Conservation (phyloP, 2,329 filamentous ascomycete species). For the Stromatinia cepivora region DNA sequence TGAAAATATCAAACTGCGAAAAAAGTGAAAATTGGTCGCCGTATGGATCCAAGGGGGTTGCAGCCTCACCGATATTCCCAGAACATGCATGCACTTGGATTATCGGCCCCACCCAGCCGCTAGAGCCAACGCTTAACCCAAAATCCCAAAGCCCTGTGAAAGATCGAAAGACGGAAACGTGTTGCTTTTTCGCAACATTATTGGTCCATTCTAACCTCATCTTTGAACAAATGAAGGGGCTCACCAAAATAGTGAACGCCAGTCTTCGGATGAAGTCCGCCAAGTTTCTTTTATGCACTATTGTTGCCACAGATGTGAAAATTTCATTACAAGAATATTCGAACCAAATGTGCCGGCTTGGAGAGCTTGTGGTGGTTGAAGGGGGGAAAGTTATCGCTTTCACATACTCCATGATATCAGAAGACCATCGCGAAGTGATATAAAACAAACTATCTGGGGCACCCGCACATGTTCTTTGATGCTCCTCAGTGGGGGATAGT, state of each 20-base stretch:
- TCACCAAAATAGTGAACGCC: background rate
- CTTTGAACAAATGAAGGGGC: background rate
- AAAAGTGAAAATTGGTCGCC: background rate
- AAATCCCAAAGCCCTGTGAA: background rate
- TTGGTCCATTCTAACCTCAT: constrained; percentile 3
- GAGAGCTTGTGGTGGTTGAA: constrained; percentile 1
- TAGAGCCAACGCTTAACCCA: constrained; percentile 17
- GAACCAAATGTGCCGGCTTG: constrained; percentile 4
- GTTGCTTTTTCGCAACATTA: background rate
- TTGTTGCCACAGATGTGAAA: background rate
- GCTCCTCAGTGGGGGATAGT: background rate
- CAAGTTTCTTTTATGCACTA: background rate
- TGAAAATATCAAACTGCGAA: background rate
- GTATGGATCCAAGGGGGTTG: background rate
- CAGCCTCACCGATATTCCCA: constrained; percentile 17
- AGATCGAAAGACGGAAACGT: constrained; percentile 12
- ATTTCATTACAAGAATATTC: background rate
- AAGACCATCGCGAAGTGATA: background rate
- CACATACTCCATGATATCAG: background rate
- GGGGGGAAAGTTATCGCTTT: too few relatives aligned
- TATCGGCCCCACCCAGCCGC: constrained; percentile 1
- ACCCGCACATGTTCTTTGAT: constrained; percentile 3
- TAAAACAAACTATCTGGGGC: constrained; percentile 6
- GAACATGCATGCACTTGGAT: background rate
- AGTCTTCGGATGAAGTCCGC: background rate